Evolutionary conservation across 2,329 filamentous ascomycete genomes (phyloP).

Genomic region (Elsinoe ampelina): DNA sequence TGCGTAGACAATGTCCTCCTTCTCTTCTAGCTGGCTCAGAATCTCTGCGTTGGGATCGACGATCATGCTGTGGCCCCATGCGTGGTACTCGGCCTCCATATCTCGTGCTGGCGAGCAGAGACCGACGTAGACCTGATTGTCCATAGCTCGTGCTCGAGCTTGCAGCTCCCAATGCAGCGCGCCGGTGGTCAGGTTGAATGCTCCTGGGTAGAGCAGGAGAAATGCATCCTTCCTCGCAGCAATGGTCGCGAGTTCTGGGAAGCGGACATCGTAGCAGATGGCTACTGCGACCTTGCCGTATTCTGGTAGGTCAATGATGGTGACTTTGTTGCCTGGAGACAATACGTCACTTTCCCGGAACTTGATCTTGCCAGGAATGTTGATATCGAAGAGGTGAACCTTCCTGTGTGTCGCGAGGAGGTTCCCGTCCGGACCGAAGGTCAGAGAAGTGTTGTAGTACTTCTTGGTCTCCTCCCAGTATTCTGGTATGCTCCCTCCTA

Average conservation of each 20-base stretch:
- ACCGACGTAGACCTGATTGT: conserved; percentile 91
- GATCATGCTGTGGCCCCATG: conserved; percentile 85
- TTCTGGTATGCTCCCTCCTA: conserved; percentile 92
- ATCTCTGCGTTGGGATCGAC: conserved; percentile 80
- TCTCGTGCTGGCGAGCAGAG: conserved; percentile 87
- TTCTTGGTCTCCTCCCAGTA: conserved; percentile 54
- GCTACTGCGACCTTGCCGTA: conserved; percentile 81
- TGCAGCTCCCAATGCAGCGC: conserved; percentile 83
- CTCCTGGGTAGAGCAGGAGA: conserved; percentile 84
- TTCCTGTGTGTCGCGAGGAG: conserved; percentile 86
- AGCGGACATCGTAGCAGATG: conserved; percentile 97
- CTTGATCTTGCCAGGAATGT: conserved; percentile 87
- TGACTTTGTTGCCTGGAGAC: conserved; percentile 73
- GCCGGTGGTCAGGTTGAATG: conserved; percentile 91
- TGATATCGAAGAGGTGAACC: conserved; percentile 93
- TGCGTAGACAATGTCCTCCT: conserved; percentile 64
- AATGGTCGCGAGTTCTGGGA: conserved; percentile 85
- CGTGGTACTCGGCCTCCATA: conserved; percentile 66
- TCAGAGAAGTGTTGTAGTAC: conserved; percentile 85
- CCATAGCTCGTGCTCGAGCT: conserved; percentile 72
- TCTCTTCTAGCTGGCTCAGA: conserved; percentile 68
- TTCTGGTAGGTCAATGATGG: conserved; percentile 74
- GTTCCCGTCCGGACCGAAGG: conserved; percentile 68
- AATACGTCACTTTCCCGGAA: conserved; percentile 89
- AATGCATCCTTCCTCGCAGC: conserved; percentile 82